phyloP scores from a whole-genome alignment of 352 stramenopile genomes.

The Globisporangium takayamanum region DNA sequence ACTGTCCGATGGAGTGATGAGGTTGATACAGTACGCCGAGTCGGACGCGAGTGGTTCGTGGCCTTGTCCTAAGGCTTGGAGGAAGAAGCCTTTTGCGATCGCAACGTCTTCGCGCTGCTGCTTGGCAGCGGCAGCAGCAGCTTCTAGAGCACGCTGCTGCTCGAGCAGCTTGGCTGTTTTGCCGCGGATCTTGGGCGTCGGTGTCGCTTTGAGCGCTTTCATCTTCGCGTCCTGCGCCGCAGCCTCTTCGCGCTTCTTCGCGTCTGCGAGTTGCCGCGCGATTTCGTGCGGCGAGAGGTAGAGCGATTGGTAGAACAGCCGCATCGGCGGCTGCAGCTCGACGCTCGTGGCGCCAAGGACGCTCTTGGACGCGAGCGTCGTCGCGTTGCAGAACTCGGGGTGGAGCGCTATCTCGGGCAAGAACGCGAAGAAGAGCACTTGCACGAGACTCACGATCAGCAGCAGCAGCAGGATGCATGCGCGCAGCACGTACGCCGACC shows the following conservation, averaged over 20 bases:
- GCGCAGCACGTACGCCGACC: constrained; percentile 55
- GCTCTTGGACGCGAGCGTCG: constrained; percentile 34
- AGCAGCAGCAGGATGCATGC: constrained; percentile 67
- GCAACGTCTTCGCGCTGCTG: constrained; percentile 19
- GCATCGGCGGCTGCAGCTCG: constrained; percentile 54
- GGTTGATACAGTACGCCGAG: constrained; percentile 73
- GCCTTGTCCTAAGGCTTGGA: constrained; percentile 64
- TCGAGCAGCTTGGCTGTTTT: constrained; percentile 3
- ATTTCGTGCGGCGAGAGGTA: constrained; percentile 63
- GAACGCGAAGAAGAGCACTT: constrained; percentile 70
- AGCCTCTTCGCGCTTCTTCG: constrained; percentile 30
- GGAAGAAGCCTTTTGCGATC: constrained; percentile 54
- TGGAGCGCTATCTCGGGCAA: constrained; percentile 62
- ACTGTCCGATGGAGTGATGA: constrained; percentile 55
- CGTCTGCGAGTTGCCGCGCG: constrained; percentile 32
- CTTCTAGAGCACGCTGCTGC: not conserved
- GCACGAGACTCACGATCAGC: constrained; percentile 63
- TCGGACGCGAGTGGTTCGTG: constrained; percentile 55
- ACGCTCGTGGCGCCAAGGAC: constrained; percentile 33
- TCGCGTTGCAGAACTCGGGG: constrained; percentile 52
- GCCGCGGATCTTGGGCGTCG: constrained; percentile 16
- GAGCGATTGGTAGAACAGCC: constrained; percentile 71
- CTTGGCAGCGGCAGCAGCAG: constrained; percentile 4
- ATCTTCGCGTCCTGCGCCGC: constrained; percentile 15
- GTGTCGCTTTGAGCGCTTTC: constrained; percentile 9